Evolutionary conservation across 768 basidiomycete genomes (phyloP), one percentile per base, ranked within the genome.

Genomic region (Mycena polygramma): DNA sequence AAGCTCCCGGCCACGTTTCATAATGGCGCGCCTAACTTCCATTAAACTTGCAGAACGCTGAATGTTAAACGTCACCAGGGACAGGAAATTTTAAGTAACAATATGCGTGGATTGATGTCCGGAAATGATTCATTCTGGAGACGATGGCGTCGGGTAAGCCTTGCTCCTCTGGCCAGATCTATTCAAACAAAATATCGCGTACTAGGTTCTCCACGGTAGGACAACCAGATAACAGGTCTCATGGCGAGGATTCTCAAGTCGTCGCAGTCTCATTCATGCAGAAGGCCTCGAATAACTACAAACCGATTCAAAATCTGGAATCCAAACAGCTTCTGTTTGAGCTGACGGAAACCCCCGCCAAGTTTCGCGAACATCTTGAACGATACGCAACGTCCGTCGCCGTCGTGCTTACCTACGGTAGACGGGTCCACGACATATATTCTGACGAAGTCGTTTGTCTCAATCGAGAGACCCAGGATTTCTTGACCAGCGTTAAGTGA

Each of bases 231-330:
- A 22, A 24, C 0, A 10, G 6, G 14, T 24, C 15, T 13, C 24
- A 45, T 20, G 45, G 35, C 0, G 22, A 15, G 6, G 7, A 14
- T 46, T 51, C 24, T 35, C 35, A 17, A 37, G 35, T 58, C 11
- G 14, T 10, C 17, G 49, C 43, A 71, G 70, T 43, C 19, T 63
- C 72, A 17, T 73, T 73, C 58, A 73, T 73, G 72, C 72, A 83
- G 39, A 82, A 80, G 57, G 78, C 85, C 10, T 53, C 69, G 14
- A 82, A 83, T 37, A 82, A 77, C 11, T 88, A 87, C 69, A 79
- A 79, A 39, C 83, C 83, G 1, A 82, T 87, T 20, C 86, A 88
- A 66, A 83, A 83, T 20, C 75, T 86, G 6, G 87, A 87, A 73
- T 86, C 85, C 2, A 84, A 83, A 53, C 73, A 87, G 11, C 75